phyloP scores from a whole-genome alignment of 2,329 filamentous ascomycete genomes.

The Pyrenochaeta sp. region DNA sequence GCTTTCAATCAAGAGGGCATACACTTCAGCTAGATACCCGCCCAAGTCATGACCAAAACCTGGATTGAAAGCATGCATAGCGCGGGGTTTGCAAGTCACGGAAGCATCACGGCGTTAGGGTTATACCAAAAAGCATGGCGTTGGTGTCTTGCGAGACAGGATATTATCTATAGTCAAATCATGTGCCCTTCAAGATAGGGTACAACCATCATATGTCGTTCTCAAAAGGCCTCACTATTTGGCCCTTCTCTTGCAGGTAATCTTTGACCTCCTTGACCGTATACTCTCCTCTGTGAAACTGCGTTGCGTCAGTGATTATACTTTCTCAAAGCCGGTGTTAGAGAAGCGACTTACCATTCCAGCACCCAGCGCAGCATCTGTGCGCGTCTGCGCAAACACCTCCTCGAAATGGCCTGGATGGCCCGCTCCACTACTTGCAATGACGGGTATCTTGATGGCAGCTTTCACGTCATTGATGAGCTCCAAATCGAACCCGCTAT shows the following conservation, averaged over 20 bases:
- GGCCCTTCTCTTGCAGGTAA: slow-evolving; percentile 72
- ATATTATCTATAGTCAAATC: background rate
- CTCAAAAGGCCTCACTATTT: slow-evolving; percentile 83
- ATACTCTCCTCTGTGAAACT: slow-evolving; percentile 94
- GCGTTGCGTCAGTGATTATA: slow-evolving; percentile 15
- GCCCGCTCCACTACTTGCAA: slow-evolving; percentile 92
- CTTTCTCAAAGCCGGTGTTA: background rate
- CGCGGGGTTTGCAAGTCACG: slow-evolving; percentile 20
- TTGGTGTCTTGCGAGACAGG: slow-evolving; percentile 14
- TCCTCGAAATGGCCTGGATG: slow-evolving; percentile 87
- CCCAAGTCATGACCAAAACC: background rate
- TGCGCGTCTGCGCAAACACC: slow-evolving; percentile 84
- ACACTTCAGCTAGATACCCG: slow-evolving; percentile 73
- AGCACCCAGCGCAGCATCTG: slow-evolving; percentile 92
- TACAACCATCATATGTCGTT: slow-evolving; percentile 22
- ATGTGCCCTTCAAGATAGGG: too few relatives aligned
- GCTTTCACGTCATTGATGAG: slow-evolving; percentile 87
- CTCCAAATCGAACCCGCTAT: slow-evolving; percentile 93
- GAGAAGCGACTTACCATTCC: slow-evolving; percentile 73
- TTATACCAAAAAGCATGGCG: slow-evolving; percentile 6
- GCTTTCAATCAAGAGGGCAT: slow-evolving; percentile 93
- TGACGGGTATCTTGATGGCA: slow-evolving; percentile 90
- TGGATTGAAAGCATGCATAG: slow-evolving; percentile 16
- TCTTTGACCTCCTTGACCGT: slow-evolving; percentile 95
- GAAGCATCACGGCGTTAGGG: slow-evolving; percentile 7